Base-by-base conservation (phyloP, 805 yeast genomes). In the Kodamaea neixiangensis region DNA sequence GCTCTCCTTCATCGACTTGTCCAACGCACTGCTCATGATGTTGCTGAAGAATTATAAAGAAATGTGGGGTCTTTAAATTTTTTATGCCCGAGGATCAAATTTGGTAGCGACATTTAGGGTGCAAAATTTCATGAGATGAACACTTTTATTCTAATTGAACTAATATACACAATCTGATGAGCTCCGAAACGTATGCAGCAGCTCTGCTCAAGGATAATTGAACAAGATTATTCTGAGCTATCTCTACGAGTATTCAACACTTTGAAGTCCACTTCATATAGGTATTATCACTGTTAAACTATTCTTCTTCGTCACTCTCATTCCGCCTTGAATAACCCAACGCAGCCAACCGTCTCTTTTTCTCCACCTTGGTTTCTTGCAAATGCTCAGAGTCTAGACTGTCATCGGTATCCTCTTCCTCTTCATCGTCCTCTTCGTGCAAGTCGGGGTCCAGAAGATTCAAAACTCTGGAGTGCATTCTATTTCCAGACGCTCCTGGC, bases 361-460 rank as follows among this genome's bases (percentile, higher is more conserved):
- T 77, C 63, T 87, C 92, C 19, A 83, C 81, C n/a, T 75, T 85
- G 0, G 90, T 85, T 63, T 86, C 92, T 2, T 66, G 68, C 19
- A 56, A 50, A 17, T 39, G 54, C 19, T 55, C 57, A 2, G 57
- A 63, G 9, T 60, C 73, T 20, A 52, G 58, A 21, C 60, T 67
- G 3, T 61, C 63, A 3, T 63, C 61, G 41, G 57, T 60, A 15
- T 56, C 64, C 47, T 62, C 63, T 4, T 54, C 17, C 9, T 54
- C 59, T n/a, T 58, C 62, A 3, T 56, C 65, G 6, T 60, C 66
- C 1, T 52, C 61, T 7, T 34, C 41, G 20, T 19, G 34, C 34
- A 29, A 18, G 44, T 39, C 31, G 11, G 31, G 31, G 11, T 25
- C 45, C 34, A 21, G 45, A n/a, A 42, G n/a, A 25, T 42, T 21